Conservation (phyloP, 2,329 filamentous ascomycete genomes). For the Ceratocystis lukuohia region DNA sequence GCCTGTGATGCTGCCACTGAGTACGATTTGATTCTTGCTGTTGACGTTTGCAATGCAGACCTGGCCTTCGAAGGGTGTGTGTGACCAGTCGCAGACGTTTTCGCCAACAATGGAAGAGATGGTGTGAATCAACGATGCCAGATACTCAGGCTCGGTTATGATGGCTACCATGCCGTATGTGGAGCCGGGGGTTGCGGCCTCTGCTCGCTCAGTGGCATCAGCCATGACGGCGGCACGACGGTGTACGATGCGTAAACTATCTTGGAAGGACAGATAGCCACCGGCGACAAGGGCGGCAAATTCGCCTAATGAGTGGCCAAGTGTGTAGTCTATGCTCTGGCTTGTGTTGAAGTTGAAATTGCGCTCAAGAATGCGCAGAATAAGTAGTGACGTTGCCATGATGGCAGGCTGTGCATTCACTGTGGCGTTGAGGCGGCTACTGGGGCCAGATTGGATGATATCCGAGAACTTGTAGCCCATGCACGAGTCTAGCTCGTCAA, state of each 20-base stretch:
- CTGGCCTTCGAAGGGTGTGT: conserved; percentile 59
- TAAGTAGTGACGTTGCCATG: conserved; percentile 86
- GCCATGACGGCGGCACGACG: conserved; percentile 73
- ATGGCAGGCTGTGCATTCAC: conserved; percentile 88
- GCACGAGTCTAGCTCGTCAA: conserved; percentile 68
- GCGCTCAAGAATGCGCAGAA: conserved; percentile 71
- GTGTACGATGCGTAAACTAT: conserved; percentile 65
- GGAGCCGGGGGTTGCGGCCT: conserved; percentile 49
- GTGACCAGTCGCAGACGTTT: conserved; percentile 31
- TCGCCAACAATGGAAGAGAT: conserved; percentile 50
- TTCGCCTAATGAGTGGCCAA: conserved; percentile 86
- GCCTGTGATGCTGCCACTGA: conserved; percentile 72
- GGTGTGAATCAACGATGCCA: conserved; percentile 53
- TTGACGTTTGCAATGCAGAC: conserved; percentile 91
- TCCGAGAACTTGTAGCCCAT: conserved; percentile 62
- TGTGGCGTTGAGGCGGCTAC: conserved; percentile 62
- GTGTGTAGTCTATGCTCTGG: conserved; percentile 63
- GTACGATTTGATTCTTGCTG: conserved; percentile 88
- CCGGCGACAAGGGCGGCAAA: conserved; percentile 82
- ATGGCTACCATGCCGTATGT: conserved; percentile 92
- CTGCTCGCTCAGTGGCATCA: conserved; percentile 54
- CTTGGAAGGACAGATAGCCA: conserved; percentile 63
- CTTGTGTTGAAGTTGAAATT: conserved; percentile 66
- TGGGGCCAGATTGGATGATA: conserved; percentile 69
- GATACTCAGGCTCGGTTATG: conserved; percentile 70